Evolutionary conservation across 768 basidiomycete species (phyloP).

Genomic region (Tulasnella sp.): DNA sequence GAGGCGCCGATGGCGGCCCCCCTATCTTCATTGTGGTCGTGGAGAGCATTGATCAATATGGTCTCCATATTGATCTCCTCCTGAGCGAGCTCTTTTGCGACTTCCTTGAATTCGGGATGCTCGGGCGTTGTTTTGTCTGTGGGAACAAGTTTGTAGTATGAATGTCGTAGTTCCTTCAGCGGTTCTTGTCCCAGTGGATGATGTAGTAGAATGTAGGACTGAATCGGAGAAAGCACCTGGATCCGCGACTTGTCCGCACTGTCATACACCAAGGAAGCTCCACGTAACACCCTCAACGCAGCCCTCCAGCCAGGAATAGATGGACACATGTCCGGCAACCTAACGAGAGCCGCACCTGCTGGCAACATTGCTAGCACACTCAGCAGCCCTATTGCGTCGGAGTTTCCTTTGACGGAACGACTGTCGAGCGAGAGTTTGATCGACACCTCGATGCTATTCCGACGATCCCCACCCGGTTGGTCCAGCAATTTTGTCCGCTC

Average conservation of each 20-base stretch:
- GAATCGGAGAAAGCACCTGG: not conserved
- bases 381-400: not conserved
- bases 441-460: not conserved
- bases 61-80: not conserved
- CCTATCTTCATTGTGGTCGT: not conserved
- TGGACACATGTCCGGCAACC: not conserved
- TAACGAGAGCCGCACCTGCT: not conserved
- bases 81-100: not conserved
- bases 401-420: not conserved
- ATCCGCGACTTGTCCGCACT: not conserved
- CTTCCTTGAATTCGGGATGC: not conserved
- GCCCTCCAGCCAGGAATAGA: not conserved
- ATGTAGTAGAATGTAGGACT: not conserved
- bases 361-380: not conserved
- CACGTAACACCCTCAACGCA: not conserved
- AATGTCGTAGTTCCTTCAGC: not conserved
- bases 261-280: not conserved
- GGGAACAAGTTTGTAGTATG: not conserved
- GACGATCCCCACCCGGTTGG: not conserved
- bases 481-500: no score
- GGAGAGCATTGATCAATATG: not conserved
- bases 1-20: not conserved
- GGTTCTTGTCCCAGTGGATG: not conserved
- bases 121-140: not conserved
- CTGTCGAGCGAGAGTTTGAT: not conserved